A percentile compares a stretch with the other conserved stretches of the same genome.
Conservation (phyloP, 345 rosid genomes). For the Hibiscus trionum region DNA sequence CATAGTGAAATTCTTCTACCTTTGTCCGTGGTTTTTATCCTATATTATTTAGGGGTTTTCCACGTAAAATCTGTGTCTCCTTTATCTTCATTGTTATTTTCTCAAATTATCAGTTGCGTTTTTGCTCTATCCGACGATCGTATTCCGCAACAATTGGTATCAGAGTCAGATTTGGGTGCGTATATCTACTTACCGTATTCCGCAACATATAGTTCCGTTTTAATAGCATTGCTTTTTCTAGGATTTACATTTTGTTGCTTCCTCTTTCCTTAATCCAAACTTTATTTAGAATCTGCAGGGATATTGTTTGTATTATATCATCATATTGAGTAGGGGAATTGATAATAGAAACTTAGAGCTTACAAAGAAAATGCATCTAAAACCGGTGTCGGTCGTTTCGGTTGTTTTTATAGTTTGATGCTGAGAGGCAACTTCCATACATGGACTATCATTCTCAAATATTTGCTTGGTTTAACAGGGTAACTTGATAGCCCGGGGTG, state of each 20-base stretch:
- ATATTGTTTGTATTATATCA: not conserved
- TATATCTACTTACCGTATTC: no score
- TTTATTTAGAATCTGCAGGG: not conserved
- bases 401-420: not conserved
- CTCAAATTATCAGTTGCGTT: no score
- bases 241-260: not conserved
- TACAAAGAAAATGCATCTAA: not conserved
- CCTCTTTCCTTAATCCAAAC: not conserved
- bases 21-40: no score
- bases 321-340: not conserved
- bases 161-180: no score
- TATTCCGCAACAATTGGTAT: no score
- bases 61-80: no score
- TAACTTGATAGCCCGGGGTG: slow-evolving; percentile 79
- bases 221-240: not conserved
- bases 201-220: no score
- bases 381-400: not conserved
- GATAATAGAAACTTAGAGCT: not conserved
- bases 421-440: not conserved
- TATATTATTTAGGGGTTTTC: no score
- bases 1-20: no score
- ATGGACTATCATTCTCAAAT: not conserved
- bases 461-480: slow-evolving; percentile 44
- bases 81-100: no score
- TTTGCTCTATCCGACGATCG: no score